Percentiles rank a stretch among this genome's conserved stretches.
Conservation (phyloP, 164 flowering plant genomes). For the Vitis amurensis region DNA sequence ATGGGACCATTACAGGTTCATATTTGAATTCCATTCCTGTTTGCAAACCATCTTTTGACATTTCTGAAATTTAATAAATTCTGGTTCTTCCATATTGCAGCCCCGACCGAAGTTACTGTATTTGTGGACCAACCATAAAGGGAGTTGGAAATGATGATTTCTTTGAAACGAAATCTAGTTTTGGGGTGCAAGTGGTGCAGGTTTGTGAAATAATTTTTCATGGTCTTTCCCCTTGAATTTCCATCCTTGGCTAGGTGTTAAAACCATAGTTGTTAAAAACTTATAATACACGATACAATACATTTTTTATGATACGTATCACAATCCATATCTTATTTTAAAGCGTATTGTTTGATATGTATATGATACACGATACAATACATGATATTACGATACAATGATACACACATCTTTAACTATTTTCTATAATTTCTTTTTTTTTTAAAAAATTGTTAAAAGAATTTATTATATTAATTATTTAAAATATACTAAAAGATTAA, state of each 20-base stretch:
- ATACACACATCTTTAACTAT: too few species aligned
- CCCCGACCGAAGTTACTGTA: constrained; percentile 80
- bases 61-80: constrained; percentile 3
- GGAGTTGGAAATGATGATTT: constrained; percentile 70
- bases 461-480: too few species aligned
- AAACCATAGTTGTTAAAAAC: too few species aligned
- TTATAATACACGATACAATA: too few species aligned
- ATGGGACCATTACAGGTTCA: constrained; percentile 92
- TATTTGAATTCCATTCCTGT: constrained; percentile 2
- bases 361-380: too few species aligned
- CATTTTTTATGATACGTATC: too few species aligned
- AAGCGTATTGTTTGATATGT: too few species aligned
- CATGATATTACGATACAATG: too few species aligned
- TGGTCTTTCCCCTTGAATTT: not conserved
- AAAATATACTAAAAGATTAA: too few species aligned
- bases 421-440: too few species aligned
- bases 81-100: constrained; percentile 36
- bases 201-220: constrained; percentile 32
- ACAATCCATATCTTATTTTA: too few species aligned
- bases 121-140: constrained; percentile 83
- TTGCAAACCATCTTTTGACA: not conserved
- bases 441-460: too few species aligned
- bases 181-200: constrained; percentile 93
- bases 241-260: not conserved
- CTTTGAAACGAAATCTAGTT: constrained; percentile 76